Evolutionary conservation across 208 protist species (phyloP).

Genomic region (Crithidia bombi): DNA sequence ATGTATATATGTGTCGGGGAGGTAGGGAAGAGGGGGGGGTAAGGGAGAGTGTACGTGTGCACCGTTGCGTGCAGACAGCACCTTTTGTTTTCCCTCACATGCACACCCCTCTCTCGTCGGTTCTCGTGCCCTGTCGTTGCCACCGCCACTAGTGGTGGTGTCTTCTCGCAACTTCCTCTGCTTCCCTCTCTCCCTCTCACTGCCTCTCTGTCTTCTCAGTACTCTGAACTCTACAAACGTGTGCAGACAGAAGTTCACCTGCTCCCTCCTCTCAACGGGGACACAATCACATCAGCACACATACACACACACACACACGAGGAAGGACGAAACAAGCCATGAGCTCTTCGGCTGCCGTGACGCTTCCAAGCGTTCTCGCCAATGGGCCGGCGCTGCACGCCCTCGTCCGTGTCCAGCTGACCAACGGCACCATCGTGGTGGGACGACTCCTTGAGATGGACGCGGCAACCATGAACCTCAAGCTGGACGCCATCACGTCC

Average conservation of each 20-base stretch:
- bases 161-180: too few relatives aligned
- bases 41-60: too few relatives aligned
- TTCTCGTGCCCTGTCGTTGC: too few relatives aligned
- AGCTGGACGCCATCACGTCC: slow-evolving; percentile 68
- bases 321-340: not conserved
- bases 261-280: not conserved
- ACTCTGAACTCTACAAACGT: not conserved
- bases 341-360: slow-evolving; percentile 14
- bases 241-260: slow-evolving; percentile 4
- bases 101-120: too few relatives aligned
- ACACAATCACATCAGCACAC: not conserved
- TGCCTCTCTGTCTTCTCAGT: not conserved
- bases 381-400: slow-evolving; percentile 51
- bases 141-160: too few relatives aligned
- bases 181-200: slow-evolving; percentile 4
- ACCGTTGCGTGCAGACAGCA: too few relatives aligned
- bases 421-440: slow-evolving; percentile 66
- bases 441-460: slow-evolving; percentile 76
- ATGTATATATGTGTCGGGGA: too few relatives aligned
- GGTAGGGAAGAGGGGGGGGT: too few relatives aligned
- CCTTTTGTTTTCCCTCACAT: too few relatives aligned
- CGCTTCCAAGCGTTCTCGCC: slow-evolving; percentile 60
- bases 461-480: slow-evolving; percentile 76
- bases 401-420: slow-evolving; percentile 72
- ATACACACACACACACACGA: not conserved